Percentiles rank a stretch among this genome's conserved stretches.
phyloP scores from a whole-genome alignment of 1,284 basidiomycete species.

The Fomitopsis betulina region DNA sequence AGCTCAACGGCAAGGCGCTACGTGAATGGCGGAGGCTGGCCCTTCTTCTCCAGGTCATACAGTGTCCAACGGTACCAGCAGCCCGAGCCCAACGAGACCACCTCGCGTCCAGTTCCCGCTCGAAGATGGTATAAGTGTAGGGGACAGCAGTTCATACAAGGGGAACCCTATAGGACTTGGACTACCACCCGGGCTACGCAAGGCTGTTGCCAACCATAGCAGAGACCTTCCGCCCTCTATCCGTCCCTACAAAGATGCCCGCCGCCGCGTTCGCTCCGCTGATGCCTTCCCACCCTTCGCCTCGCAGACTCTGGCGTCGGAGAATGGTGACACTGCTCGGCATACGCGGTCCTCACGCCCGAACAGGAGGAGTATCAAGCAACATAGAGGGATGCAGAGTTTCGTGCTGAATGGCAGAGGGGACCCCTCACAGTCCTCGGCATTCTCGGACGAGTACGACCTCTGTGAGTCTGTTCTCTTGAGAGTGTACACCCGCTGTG shows the following conservation, averaged over 20 bases:
- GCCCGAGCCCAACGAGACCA: constrained; percentile 11
- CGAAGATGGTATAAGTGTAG: constrained; percentile 7
- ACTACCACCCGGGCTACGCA: constrained; percentile 20
- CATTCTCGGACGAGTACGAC: constrained; percentile 69
- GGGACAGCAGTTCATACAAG: constrained; percentile 11
- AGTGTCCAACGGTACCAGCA: constrained; percentile 9
- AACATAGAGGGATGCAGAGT: constrained; percentile 2
- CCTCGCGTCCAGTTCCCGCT: constrained; percentile 26
- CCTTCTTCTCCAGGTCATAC: constrained; percentile 20
- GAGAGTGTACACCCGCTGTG: neutral
- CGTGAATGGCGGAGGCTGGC: constrained; percentile 28
- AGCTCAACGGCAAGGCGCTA: neutral
- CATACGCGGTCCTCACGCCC: constrained; percentile 11
- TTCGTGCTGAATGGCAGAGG: constrained; percentile 3
- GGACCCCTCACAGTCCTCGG: constrained; percentile 18
- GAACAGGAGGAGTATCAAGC: constrained; percentile 15
- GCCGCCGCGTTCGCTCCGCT: constrained; percentile 28
- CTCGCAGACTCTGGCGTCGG: constrained; percentile 6
- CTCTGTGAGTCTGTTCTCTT: constrained; percentile 43
- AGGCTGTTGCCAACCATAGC: constrained; percentile 10
- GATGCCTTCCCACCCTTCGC: constrained; percentile 15
- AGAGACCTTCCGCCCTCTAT: constrained; percentile 9
- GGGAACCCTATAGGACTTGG: constrained; percentile 23
- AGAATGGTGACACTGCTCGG: constrained; percentile 5
- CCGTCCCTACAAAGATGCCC: constrained; percentile 16